Evolutionary conservation across 2,329 filamentous ascomycete species (phyloP), one percentile per base, ranked within the genome.

Genomic region (Aureobasidium sp.): DNA sequence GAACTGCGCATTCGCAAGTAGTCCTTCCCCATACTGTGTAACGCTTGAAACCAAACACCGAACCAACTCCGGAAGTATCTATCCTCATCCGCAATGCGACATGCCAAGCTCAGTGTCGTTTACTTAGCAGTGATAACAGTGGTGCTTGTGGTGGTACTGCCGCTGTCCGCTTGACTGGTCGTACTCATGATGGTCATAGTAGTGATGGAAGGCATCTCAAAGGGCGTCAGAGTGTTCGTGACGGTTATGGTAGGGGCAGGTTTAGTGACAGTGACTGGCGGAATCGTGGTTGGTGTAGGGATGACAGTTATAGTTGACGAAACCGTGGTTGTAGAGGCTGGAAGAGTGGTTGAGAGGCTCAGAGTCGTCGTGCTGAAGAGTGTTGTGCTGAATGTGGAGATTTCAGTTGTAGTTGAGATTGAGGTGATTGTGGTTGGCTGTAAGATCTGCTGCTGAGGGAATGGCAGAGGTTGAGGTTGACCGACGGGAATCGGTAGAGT

Each of bases 401-500:
- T 50, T 17, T 29, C 27, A n/a, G 23, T 52, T 20, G 32, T 39
- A n/a, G 50, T 52, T 15, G 32, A 39, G 34, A 39, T 27, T 17
- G 42, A 36, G 13, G 55, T 34, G 42, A 27, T 39, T 13, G 42
- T 48, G n/a, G 55, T 44, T 13, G 47, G 47, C 7, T 48, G 46
- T 27, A 29, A 36, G 48, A 51, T 15, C 10, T 51, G 48, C 32
- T 36, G 46, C 9, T 44, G 39, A n/a, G 44, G 36, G 13, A 46
- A 37, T 42, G 57, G 26, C 17, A 36, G 10, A 15, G 5, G 10
- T 12, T 27, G 47, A 36, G 26, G 44, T 47, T 55, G 41, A 74
- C 67, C 56, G 15, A 66, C 55, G 17, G 71, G 71, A 9, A 65
- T 46, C n/a, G 71, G 71, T 0, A 71, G 63, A 51, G 70, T 73